Conservation (phyloP, 179 eudicot species). For the Beta macrorhiza region DNA sequence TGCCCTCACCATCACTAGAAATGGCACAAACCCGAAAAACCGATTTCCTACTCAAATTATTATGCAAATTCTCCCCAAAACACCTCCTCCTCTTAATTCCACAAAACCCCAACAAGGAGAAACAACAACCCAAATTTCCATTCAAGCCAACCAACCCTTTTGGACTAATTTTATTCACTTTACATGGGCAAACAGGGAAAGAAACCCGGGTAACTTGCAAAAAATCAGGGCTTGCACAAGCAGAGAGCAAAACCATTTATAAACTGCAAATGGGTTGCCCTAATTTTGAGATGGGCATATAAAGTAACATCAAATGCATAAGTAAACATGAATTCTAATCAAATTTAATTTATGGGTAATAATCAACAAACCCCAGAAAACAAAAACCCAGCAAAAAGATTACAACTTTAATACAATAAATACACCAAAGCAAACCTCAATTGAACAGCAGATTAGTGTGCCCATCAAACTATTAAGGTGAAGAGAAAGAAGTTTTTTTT, state of each 20-base stretch:
- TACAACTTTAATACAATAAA: conserved; percentile 17
- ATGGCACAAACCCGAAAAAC: conserved; percentile 38
- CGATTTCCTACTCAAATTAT: conserved; percentile 21
- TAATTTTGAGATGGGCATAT: conserved; percentile 29
- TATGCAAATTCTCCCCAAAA: conserved; percentile 18
- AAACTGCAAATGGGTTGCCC: conserved; percentile 29
- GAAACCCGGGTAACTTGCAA: conserved; percentile 1
- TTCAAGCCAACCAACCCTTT: conserved; percentile 6
- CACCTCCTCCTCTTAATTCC: conserved; percentile 26
- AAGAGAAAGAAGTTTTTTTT: neutral
- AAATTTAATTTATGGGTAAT: neutral
- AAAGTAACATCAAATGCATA: conserved; percentile 22
- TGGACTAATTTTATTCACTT: conserved; percentile 7
- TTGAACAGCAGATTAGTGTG: neutral
- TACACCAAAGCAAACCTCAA: conserved; percentile 1
- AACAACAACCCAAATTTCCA: conserved; percentile 25
- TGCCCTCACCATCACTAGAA: conserved; percentile 38
- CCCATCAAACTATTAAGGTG: neutral
- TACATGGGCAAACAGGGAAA: conserved; percentile 13
- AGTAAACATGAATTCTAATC: conserved; percentile 26
- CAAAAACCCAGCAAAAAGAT: neutral
- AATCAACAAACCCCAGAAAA: conserved; percentile 10
- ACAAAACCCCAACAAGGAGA: conserved; percentile 23
- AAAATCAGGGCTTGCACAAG: conserved; percentile 21
- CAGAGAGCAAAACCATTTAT: conserved; percentile 30